Percentiles rank a stretch among this genome's conserved stretches.
Evolutionary conservation across 345 rosid genomes (phyloP).

Genomic region (Rhodomyrtus tomentosa): DNA sequence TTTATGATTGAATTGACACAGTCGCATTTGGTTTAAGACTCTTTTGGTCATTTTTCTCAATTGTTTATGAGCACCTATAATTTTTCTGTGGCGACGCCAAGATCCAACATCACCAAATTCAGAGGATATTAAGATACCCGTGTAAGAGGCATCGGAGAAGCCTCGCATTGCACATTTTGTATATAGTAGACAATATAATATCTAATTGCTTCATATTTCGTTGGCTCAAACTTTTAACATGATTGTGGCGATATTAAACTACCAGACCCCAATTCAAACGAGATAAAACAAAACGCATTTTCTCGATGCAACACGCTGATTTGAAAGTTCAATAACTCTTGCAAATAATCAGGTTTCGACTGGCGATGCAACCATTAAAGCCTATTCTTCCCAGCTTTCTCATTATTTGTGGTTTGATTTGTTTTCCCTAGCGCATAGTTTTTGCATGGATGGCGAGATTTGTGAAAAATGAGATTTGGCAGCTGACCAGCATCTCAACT

Average conservation of each 20-base stretch:
- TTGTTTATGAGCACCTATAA: not conserved
- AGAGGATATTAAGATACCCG: not conserved
- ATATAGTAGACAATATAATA: not conserved
- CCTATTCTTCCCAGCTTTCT: not conserved
- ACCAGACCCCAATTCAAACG: no score
- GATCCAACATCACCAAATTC: not conserved
- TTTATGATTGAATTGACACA: no score
- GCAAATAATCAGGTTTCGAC: not conserved
- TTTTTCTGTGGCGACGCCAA: not conserved
- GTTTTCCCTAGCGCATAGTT: not conserved
- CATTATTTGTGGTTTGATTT: not conserved
- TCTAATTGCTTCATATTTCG: not conserved
- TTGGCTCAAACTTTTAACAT: not conserved
- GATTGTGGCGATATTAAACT: not conserved
- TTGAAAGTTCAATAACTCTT: not conserved
- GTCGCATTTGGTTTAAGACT: no score
- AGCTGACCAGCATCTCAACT: not conserved
- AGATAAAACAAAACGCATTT: not conserved
- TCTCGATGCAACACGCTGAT: not conserved
- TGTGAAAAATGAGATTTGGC: not conserved
- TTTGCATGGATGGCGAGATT: not conserved
- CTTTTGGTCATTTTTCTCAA: not conserved
- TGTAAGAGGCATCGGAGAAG: not conserved
- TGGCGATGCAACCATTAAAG: not conserved
- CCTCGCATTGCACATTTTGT: not conserved